Conservation (phyloP, 2,329 filamentous ascomycete genomes). For the Fusarium nygamai region DNA sequence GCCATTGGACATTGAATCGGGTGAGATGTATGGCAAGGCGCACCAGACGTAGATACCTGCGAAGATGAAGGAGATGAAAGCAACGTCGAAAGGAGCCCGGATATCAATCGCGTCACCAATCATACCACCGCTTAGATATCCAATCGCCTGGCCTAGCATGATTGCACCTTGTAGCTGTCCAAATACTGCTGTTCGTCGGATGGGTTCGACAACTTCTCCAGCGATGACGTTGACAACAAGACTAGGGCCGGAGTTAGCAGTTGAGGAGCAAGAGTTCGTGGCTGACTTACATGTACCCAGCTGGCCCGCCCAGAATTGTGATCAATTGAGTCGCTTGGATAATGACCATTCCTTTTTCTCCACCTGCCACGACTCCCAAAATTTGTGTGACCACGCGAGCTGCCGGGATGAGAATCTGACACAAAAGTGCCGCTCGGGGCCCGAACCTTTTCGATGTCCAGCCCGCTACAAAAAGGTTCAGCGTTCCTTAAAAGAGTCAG, state of each 20-base stretch:
- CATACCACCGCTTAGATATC: constrained; percentile 71
- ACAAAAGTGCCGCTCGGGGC: constrained; percentile 68
- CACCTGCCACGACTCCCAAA: constrained; percentile 70
- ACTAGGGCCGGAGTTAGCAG: constrained; percentile 35
- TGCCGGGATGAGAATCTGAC: constrained; percentile 72
- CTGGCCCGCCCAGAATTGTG: constrained; percentile 73
- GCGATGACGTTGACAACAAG: constrained; percentile 75
- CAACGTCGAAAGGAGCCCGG: constrained; percentile 70
- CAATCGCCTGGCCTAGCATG: constrained; percentile 73
- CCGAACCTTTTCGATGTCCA: constrained; percentile 74
- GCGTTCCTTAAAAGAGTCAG: constrained; percentile 14
- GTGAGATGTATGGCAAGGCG: constrained; percentile 61
- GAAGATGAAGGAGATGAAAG: constrained; percentile 65
- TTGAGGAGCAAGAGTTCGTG: fast-evolving
- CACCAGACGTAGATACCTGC: constrained; percentile 54
- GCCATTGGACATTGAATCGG: constrained; percentile 50
- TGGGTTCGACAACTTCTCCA: constrained; percentile 69
- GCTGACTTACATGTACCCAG: constrained; percentile 66
- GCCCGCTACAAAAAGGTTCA: constrained; percentile 69
- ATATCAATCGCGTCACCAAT: constrained; percentile 72
- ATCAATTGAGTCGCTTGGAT: constrained; percentile 75
- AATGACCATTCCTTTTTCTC: constrained; percentile 71
- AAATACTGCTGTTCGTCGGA: constrained; percentile 70
- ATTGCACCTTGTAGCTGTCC: constrained; percentile 73
- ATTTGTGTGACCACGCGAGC: constrained; percentile 72